A percentile compares a stretch with the other conserved stretches of the same genome.
Conservation (phyloP, 1,284 basidiomycete species). For the Irpex sp. region DNA sequence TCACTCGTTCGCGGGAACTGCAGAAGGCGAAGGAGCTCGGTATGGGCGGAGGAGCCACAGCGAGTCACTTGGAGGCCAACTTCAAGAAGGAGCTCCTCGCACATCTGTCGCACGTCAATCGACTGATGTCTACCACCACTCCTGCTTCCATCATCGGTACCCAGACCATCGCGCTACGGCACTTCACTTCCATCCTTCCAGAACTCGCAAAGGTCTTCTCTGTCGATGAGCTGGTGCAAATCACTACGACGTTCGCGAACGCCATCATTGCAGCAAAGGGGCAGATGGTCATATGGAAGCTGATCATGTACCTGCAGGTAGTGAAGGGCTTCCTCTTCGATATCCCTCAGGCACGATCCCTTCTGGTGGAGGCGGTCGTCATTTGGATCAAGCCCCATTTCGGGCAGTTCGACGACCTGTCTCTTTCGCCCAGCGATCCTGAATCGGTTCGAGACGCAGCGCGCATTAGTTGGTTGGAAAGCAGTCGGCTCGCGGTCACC, state of each 20-base stretch:
- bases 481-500: slow-evolving; percentile 79
- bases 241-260: slow-evolving; percentile 87
- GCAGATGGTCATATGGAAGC: slow-evolving; percentile 89
- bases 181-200: slow-evolving; percentile 91
- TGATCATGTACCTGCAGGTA: slow-evolving; percentile 91
- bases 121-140: slow-evolving; percentile 82
- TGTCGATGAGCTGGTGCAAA: slow-evolving; percentile 78
- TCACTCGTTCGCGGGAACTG: slow-evolving; percentile 83
- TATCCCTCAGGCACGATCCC: slow-evolving; percentile 71
- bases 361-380: slow-evolving; percentile 86
- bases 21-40: slow-evolving; percentile 80
- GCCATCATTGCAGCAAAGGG: slow-evolving; percentile 79
- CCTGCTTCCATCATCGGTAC: slow-evolving; percentile 91
- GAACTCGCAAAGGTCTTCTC: slow-evolving; percentile 81
- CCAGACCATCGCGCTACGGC: slow-evolving; percentile 90
- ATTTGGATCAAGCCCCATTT: slow-evolving; percentile 96
- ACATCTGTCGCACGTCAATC: slow-evolving; percentile 80
- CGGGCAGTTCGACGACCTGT: slow-evolving; percentile 86
- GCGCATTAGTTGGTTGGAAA: slow-evolving; percentile 88
- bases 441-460: slow-evolving; percentile 68
- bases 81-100: slow-evolving; percentile 82
- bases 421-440: slow-evolving; percentile 52
- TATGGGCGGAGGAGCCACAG: slow-evolving; percentile 75
- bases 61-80: slow-evolving; percentile 80
- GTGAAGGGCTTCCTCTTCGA: slow-evolving; percentile 89